Evolutionary conservation across 2,329 filamentous ascomycete genomes (phyloP).

Genomic region (Tricladium varicosporioides): DNA sequence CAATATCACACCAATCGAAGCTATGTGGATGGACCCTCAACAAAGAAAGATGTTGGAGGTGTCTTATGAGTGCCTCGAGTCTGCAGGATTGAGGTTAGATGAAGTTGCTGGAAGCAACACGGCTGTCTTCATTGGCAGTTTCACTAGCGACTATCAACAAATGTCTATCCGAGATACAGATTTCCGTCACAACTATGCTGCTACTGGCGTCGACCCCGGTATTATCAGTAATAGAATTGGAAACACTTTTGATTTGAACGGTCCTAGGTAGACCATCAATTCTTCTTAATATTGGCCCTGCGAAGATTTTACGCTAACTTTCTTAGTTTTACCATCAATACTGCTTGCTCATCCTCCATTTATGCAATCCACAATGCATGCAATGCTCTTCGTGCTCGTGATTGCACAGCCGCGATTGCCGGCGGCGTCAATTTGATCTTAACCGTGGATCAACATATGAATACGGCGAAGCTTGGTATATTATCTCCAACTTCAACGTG

Average conservation of each 20-base stretch:
- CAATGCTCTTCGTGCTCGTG: slow-evolving; percentile 45
- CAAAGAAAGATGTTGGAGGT: slow-evolving; percentile 24
- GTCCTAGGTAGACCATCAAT: slow-evolving; percentile 10
- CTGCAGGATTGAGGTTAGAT: slow-evolving; percentile 10
- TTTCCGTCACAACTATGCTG: neutral
- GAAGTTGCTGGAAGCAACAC: slow-evolving; percentile 14
- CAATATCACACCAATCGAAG: slow-evolving; percentile 31
- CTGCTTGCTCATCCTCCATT: slow-evolving; percentile 54
- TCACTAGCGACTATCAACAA: slow-evolving; percentile 9
- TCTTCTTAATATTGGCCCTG: neutral
- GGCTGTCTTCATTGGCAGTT: slow-evolving; percentile 13
- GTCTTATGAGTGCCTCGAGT: slow-evolving; percentile 18
- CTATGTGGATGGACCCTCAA: slow-evolving; percentile 32
- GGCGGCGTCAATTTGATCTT: slow-evolving; percentile 8
- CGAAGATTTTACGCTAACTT: neutral
- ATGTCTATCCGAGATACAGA: slow-evolving; percentile 8
- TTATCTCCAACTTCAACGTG: slow-evolving; percentile 30
- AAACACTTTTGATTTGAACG: slow-evolving; percentile 35
- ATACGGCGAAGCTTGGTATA: neutral
- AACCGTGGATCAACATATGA: too few relatives aligned
- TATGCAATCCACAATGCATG: slow-evolving; percentile 52
- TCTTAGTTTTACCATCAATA: slow-evolving; percentile 30
- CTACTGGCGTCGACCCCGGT: neutral
- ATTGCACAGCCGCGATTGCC: slow-evolving; percentile 32
- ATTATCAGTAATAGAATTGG: slow-evolving; percentile 31